A percentile compares a stretch with the other conserved stretches of the same genome.
phyloP scores from a whole-genome alignment of 2,329 filamentous ascomycete species.

The Albophoma yamanashiensis region DNA sequence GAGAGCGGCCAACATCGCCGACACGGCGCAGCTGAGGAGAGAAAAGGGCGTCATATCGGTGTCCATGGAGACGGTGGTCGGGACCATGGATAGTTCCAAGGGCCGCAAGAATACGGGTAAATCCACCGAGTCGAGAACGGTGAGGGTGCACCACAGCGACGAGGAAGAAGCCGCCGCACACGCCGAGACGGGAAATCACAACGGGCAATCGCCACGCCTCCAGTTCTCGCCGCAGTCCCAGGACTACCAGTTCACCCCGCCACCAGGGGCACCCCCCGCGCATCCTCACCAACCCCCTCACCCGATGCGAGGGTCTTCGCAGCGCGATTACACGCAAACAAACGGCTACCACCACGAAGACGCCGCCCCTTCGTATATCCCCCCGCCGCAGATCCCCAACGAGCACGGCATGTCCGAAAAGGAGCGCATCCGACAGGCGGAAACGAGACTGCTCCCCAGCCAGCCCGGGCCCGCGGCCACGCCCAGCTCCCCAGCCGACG shows the following conservation, averaged over 20 bases:
- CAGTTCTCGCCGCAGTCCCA: slow-evolving; percentile 13
- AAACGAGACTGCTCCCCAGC: slow-evolving; percentile 72
- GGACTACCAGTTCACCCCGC: slow-evolving; percentile 15
- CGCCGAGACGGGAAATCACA: slow-evolving; percentile 7
- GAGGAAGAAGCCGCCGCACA: slow-evolving; percentile 18
- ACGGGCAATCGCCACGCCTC: not conserved
- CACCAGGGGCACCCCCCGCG: slow-evolving; percentile 4
- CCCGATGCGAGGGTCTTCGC: not conserved
- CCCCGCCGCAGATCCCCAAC: slow-evolving; percentile 47
- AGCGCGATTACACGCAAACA: slow-evolving; percentile 3
- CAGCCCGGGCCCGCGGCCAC: slow-evolving; percentile 39
- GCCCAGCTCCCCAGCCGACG: slow-evolving; percentile 32
- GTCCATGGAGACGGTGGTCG: slow-evolving; percentile 77
- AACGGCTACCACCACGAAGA: slow-evolving; percentile 10
- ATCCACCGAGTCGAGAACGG: slow-evolving; percentile 15
- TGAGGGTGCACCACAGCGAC: slow-evolving; percentile 17
- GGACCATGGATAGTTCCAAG: slow-evolving; percentile 64
- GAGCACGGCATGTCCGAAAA: slow-evolving; percentile 68
- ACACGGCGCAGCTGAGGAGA: slow-evolving; percentile 75
- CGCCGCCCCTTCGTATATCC: slow-evolving; percentile 37
- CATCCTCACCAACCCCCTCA: slow-evolving; percentile 3
- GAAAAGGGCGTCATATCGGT: slow-evolving; percentile 89
- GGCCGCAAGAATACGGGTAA: slow-evolving; percentile 13
- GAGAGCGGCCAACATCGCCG: slow-evolving; percentile 56
- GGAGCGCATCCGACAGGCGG: slow-evolving; percentile 65